A percentile compares a stretch with the other conserved stretches of the same genome.
Evolutionary conservation across 169 alveolate genomes (phyloP).

Genomic region (Plasmodium sp.): DNA sequence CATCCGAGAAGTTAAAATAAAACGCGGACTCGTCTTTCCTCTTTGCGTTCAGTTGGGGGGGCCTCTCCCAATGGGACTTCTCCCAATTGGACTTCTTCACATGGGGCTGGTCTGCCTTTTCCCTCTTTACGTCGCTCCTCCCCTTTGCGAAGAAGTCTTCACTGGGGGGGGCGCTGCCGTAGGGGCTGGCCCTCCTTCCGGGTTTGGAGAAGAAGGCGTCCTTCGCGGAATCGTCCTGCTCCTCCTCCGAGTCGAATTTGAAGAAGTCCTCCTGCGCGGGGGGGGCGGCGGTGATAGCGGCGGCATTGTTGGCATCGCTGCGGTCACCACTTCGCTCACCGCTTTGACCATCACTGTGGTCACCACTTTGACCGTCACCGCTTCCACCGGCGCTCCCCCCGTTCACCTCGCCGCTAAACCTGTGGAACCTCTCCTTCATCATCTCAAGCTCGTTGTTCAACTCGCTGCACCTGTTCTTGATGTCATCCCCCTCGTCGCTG

Average conservation of each 20-base stretch:
- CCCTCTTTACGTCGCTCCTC: neutral
- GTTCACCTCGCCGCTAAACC: neutral
- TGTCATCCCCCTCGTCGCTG: neutral
- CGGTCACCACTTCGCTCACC: neutral
- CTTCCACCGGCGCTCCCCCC: neutral
- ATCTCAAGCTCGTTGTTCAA: constrained; percentile 36
- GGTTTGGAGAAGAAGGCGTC: neutral
- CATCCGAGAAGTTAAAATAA: neutral
- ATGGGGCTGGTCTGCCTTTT: neutral
- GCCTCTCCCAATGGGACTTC: neutral
- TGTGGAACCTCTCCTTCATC: constrained; percentile 22
- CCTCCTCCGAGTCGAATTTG: neutral
- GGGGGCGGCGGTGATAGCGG: neutral
- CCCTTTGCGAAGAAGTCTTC: neutral
- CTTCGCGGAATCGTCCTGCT: neutral
- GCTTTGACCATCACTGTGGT: neutral
- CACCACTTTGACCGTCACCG: too few species aligned
- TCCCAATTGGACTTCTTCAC: neutral
- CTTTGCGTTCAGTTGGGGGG: neutral
- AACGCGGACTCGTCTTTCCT: neutral
- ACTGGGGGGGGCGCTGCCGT: neutral
- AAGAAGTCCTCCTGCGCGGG: neutral
- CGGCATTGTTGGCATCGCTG: neutral
- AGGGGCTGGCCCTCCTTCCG: neutral
- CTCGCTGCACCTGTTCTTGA: constrained; percentile 2